Base-by-base conservation (phyloP, 345 rosid species). In the Bruguiera sexangula region DNA sequence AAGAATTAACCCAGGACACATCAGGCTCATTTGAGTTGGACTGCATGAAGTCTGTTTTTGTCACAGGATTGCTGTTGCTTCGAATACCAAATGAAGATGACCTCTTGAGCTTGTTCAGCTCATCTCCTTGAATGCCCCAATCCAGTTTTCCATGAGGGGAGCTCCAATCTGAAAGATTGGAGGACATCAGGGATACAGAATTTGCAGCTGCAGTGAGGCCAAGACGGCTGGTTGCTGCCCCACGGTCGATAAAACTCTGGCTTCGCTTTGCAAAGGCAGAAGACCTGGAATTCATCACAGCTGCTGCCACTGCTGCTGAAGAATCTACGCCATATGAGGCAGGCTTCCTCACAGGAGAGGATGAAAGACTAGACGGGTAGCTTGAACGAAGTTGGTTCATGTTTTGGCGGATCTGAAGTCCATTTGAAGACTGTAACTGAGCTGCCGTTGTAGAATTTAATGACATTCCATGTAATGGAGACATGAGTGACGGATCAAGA, bases 91-190 rank as follows among this genome's bases (percentile, higher is more conserved):
- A 92, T 6, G 99, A 92, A 21, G 87, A 93, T 3, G 94, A 87
- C 78, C 82, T 88, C 84, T 85, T 92, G 30, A 95, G 79, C 86
- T 85, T 95, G 81, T 79, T 88, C 68, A 95, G 79, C 82, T 95
- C 94, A 7, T 92, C 94, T 68, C 96, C 89, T 67, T 87, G 93
- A 73, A 89, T 76, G 7, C 94, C 96, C 99, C 99, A 92, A 69
- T 95, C 94, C 27, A 95, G 69, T 68, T 85, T 90, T 66, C 99
- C 99, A 22, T 76, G 77, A 0, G 94, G 94, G 0, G 98, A 90
- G 66, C 94, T 67, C 99, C 98, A 95, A 59, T 81, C 82, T 0
- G 89, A 86, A 39, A 85, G 81, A 60, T 83, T 83, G 0, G 95
- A 77, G 16, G 92, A 75, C 85, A 79, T 84, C 82, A 80, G 71